These are phyloP conservation scores for Viola pubescens DNA, from an alignment of 441 rosid species.

Conservation along the genomic window DNA sequence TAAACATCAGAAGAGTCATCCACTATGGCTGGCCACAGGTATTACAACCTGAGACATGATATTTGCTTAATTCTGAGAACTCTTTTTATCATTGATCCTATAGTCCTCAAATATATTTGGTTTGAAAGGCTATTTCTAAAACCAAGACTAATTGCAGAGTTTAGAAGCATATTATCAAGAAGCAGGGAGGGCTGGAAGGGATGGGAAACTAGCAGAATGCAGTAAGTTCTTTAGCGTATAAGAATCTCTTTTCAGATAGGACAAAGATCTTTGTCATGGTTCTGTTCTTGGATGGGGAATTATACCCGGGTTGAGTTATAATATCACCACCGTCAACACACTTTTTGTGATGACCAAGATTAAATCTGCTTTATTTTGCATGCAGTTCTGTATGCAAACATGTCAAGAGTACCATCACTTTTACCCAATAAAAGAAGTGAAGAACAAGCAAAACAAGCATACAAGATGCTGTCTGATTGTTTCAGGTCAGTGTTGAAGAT, in stretches of 20 bases:
- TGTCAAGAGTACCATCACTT: slow-evolving; percentile 58
- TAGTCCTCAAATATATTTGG: no score
- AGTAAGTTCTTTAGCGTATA: slow-evolving; percentile 35
- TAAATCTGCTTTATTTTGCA: no score
- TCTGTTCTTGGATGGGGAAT: slow-evolving; percentile 1
- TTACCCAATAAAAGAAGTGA: slow-evolving; percentile 68
- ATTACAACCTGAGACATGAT: slow-evolving; percentile 6
- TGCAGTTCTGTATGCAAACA: slow-evolving; percentile 69
- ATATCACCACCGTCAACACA: not conserved
- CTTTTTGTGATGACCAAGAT: not conserved
- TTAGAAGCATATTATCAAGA: slow-evolving; percentile 96
- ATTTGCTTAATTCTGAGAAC: slow-evolving; percentile 1
- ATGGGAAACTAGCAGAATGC: slow-evolving; percentile 78
- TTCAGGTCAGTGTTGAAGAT: slow-evolving; percentile 43
- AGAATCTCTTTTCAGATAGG: not conserved
- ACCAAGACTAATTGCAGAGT: slow-evolving; percentile 43
- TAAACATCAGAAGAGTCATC: slow-evolving; percentile 66
- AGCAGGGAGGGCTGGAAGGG: slow-evolving; percentile 98
- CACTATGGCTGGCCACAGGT: slow-evolving; percentile 99
- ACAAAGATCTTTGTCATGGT: not conserved
- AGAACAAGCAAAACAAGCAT: slow-evolving; percentile 61
- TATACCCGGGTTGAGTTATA: not conserved
- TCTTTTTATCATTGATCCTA: no score
- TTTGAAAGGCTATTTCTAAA: no score
- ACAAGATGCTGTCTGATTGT: slow-evolving; percentile 74